A percentile compares a stretch with the other conserved stretches of the same genome.
These are phyloP conservation scores for Plasmodium vivax DNA, from an alignment of 169 alveolate species.

Conservation along the genomic window DNA sequence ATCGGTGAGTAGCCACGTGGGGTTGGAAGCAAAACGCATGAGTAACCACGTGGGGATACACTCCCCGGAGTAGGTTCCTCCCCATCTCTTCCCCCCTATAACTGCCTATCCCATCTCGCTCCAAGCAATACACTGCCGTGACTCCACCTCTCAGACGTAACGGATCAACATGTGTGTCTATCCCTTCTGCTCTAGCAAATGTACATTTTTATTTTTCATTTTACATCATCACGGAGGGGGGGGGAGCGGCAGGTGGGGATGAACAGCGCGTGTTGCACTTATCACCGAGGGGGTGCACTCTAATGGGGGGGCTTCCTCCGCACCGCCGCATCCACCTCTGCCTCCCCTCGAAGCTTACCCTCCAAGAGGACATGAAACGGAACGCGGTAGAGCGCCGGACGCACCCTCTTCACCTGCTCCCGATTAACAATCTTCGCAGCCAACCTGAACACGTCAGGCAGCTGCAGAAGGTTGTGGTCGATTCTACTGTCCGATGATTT, in stretches of 20 bases:
- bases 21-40: background rate
- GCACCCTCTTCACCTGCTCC: background rate
- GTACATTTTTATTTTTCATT: constrained; percentile 12
- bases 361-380: constrained; percentile 36
- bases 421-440: background rate
- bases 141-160: constrained; percentile 1
- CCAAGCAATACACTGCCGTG: no score
- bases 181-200: constrained; percentile 50
- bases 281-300: background rate
- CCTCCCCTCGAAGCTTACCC: background rate
- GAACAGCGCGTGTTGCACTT: background rate
- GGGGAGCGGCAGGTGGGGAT: background rate
- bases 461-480: constrained; percentile 11
- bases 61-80: no score
- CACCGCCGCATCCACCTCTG: background rate
- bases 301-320: background rate
- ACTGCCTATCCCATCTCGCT: no score
- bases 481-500: constrained; percentile 36
- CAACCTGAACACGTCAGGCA: constrained; percentile 7
- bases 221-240: constrained; percentile 3
- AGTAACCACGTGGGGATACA: background rate
- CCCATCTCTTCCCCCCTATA: no score
- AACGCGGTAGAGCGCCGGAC: background rate
- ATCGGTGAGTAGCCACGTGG: no score
- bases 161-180: constrained; percentile 1